phyloP scores from a whole-genome alignment of 2,329 filamentous ascomycete genomes.

The Colletotrichum costaricense region DNA sequence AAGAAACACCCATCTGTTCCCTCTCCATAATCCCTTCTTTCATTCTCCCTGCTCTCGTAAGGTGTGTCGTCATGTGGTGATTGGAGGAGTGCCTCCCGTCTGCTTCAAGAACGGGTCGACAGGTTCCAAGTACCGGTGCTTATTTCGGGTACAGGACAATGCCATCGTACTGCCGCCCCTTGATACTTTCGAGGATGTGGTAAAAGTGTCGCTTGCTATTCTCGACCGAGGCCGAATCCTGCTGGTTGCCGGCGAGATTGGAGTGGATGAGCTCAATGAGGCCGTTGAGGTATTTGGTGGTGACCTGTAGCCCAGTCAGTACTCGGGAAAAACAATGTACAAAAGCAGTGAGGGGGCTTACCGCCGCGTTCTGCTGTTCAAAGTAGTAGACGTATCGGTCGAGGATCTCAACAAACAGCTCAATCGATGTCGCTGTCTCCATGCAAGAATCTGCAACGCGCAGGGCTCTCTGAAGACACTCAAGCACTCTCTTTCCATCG shows the following conservation, averaged over 20 bases:
- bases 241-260: constrained; percentile 87
- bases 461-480: constrained; percentile 94
- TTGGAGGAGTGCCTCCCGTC: background rate
- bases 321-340: too few relatives aligned
- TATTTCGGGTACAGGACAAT: constrained; percentile 75
- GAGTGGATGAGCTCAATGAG: constrained; percentile 98
- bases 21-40: background rate
- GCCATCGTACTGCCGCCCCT: constrained; percentile 90
- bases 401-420: constrained; percentile 97
- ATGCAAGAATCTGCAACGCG: constrained; percentile 98
- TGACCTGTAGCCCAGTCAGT: constrained; percentile 65
- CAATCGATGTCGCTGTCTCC: constrained; percentile 97
- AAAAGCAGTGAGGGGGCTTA: constrained; percentile 46
- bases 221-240: constrained; percentile 85
- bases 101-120: too few relatives aligned
- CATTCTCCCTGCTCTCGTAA: background rate
- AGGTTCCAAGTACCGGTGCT: background rate
- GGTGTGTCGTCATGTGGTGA: background rate
- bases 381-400: constrained; percentile 99
- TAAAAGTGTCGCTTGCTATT: constrained; percentile 94
- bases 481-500: constrained; percentile 95
- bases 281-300: constrained; percentile 97
- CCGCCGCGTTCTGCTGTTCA: constrained; percentile 98
- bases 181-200: constrained; percentile 93
- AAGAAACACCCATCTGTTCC: background rate